Conservation (phyloP, 208 protist genomes). For the Endotrypanum monterogeii region DNA sequence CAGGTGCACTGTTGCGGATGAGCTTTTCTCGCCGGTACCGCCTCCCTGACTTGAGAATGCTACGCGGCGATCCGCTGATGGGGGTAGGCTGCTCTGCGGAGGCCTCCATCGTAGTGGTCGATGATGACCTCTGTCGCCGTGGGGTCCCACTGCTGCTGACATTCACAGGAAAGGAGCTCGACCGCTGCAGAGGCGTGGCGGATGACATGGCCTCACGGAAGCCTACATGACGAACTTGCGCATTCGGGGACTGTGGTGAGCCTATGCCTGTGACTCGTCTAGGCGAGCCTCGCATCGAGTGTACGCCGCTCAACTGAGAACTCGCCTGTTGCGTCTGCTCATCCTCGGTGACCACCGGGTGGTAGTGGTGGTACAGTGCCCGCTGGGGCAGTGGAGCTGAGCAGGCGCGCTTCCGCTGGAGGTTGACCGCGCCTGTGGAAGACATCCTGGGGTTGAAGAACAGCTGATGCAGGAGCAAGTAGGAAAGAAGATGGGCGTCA, state of each 20-base stretch:
- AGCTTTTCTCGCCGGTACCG: slow-evolving; percentile 40
- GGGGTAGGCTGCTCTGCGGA: slow-evolving; percentile 5
- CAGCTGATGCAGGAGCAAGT: slow-evolving; percentile 27
- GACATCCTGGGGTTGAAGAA: slow-evolving; percentile 12
- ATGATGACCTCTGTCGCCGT: background rate
- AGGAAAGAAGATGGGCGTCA: slow-evolving; percentile 15
- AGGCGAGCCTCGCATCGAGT: background rate
- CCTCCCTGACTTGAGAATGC: slow-evolving; percentile 54
- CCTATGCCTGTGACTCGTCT: background rate
- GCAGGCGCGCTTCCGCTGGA: background rate
- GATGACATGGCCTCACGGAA: slow-evolving; percentile 4
- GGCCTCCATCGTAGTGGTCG: background rate
- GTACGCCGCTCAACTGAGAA: background rate
- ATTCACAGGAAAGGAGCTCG: background rate
- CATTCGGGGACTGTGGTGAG: slow-evolving; percentile 1
- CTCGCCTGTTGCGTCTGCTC: background rate
- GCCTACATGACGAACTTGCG: background rate
- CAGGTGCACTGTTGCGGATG: slow-evolving; percentile 39
- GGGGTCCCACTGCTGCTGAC: background rate
- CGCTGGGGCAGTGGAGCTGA: slow-evolving; percentile 4
- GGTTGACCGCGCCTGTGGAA: background rate
- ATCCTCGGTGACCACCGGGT: background rate
- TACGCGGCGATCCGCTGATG: slow-evolving; percentile 16
- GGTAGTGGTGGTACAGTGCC: background rate
- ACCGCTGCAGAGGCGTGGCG: background rate